Evolutionary conservation across 164 flowering plant genomes (phyloP), one percentile per base, ranked within the genome.

Genomic region (Vitis rotundifolia): DNA sequence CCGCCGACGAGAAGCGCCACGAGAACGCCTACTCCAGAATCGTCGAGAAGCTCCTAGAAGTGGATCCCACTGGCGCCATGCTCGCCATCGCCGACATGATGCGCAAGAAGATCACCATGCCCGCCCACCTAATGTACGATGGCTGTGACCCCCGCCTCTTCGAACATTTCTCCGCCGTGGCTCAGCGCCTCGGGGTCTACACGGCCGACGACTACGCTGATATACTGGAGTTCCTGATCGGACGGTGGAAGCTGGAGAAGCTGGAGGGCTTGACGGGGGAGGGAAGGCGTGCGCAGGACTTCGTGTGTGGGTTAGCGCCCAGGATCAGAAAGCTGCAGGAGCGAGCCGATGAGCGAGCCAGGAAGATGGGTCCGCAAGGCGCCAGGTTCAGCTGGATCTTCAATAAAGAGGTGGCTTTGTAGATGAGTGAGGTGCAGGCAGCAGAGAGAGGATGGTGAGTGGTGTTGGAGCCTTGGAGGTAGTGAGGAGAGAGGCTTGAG

Each of bases 321-420:
- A 74, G 87, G 75, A 77, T 83, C 54, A 71, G 86, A 76, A 75
- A 63, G 78, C 71, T 87, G 64, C 83, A 84, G 50, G 89, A 84
- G 77, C 66, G 85, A 52, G 86, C 85, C 18, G 80, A 82, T 51
- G 77, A 76, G 71, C 61, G 82, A 9, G 84, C 84, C 8, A 71
- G 64, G 75, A 75, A 74, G 71, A 14, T 80, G 83, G 63, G 70
- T 72, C 76, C 83, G 2, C 80, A 61, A 9, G 55, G 70, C 0
- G 79, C 75, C 53, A 71, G 62, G 53, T 86, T 86, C 60, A 82
- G 88, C 71, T 86, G 89, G 89, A 78, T 86, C n/a, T 86, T 84
- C 50, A 73, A 84, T 19, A 84, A 68, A 74, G 83, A 86, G 68
- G 58, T 85, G 3, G 22, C 31, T 1, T 15, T 84, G 72, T 83